Base-by-base conservation (phyloP, 495 filamentous ascomycete genomes). In the Penicillium riverlandense region DNA sequence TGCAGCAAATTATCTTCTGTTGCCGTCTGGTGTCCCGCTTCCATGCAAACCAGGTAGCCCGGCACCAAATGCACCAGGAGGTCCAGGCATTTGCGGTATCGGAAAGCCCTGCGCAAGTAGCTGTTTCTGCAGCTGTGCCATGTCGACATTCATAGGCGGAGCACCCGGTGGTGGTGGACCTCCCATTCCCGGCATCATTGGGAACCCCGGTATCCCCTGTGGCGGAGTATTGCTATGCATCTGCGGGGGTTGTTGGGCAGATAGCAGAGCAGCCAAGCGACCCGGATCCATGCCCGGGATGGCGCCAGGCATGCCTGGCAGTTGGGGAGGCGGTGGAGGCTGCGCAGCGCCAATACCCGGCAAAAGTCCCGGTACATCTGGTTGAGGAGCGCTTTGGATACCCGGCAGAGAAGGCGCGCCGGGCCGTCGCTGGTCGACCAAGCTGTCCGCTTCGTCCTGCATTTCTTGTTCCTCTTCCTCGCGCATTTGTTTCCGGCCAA, bases 401-500 rank as follows among this genome's bases (percentile, higher is more conserved):
- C 80, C 80, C 6, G 79, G 80, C 11, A 80, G 50, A 30, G 48
- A 41, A 12, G 74, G 49, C 22, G 62, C 65, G 35, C 70, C 63
- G 12, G 69, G 56, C 14, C 89, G 88, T 54, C 88, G 87, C 63
- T 98, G 92, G 56, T 98, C 92, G 27, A 92, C 85, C n/a, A 98
- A 71, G 7, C 88, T 88, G 32, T 96, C 90, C 39, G 82, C 84
- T 62, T 96, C 91, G 55, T 96, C 92, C 60, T 96, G 86, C 37
- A 88, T 69, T 50, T 96, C 90, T 50, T 88, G 85, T 53, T 95
- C 89, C 61, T 96, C 90, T 46, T 96, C 90, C 50, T 91, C 89
- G 35, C 90, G 85, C 57, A 83, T 79, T 62, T 89, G 86, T 48
- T 82, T 78, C 27, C 85, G 81, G 12, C 83, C 79, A 37, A 84